These are phyloP conservation scores for Avena insularis DNA, from an alignment of 176 grass and related monocot genomes.

Conservation along the genomic window DNA sequence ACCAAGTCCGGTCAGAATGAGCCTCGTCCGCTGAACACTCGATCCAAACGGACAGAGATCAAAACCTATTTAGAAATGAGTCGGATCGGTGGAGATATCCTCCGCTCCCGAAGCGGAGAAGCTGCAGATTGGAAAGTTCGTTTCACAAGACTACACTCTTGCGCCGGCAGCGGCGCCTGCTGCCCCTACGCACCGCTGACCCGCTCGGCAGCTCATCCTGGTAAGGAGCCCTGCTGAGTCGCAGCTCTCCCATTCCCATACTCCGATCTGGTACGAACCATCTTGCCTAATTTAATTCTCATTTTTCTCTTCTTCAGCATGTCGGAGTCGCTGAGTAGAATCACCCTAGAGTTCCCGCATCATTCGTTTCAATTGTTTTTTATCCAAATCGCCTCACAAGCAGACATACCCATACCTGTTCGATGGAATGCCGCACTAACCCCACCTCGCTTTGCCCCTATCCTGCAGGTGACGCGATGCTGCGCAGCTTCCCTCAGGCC, in stretches of 20 bases:
- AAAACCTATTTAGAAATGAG: no score
- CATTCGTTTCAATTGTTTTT: not conserved
- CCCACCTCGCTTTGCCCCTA: not conserved
- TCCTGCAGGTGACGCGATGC: conserved; percentile 42
- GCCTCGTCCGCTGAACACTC: no score
- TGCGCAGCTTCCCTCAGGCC: conserved; percentile 54
- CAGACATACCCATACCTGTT: not conserved
- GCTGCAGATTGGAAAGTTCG: no score
- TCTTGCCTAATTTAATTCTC: not conserved
- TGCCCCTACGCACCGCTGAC: no score
- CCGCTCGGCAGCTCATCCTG: not conserved
- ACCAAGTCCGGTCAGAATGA: no score
- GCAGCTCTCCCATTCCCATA: not conserved
- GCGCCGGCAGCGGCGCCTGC: not conserved
- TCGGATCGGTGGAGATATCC: no score
- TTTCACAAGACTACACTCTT: not conserved
- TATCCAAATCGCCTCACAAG: not conserved
- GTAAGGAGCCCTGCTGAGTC: not conserved
- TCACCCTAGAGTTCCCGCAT: not conserved
- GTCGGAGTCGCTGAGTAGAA: not conserved
- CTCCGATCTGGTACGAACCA: not conserved
- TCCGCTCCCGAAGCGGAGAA: no score
- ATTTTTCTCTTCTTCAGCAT: not conserved
- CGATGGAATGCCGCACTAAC: conserved; percentile 35
- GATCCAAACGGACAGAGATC: no score